These are phyloP conservation scores for Aspergillus viridinutans DNA, from an alignment of 2,329 filamentous ascomycete species.

Conservation along the genomic window DNA sequence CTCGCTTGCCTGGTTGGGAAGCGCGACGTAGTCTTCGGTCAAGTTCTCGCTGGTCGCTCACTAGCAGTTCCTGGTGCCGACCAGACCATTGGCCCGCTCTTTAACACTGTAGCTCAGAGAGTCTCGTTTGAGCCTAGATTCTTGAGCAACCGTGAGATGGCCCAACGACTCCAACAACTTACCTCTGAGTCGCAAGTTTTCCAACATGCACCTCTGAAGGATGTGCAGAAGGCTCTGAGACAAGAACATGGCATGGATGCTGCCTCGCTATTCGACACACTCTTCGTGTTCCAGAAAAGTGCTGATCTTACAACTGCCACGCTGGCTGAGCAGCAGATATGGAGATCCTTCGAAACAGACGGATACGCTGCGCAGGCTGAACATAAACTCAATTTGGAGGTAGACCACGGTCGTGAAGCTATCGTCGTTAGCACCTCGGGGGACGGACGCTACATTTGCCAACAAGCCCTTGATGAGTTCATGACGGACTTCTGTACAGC, in stretches of 20 bases:
- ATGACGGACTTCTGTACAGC: slow-evolving; percentile 15
- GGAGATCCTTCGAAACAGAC: slow-evolving; percentile 19
- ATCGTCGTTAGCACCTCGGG: slow-evolving; percentile 19
- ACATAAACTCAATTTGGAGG: slow-evolving; percentile 28
- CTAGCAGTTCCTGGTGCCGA: slow-evolving; percentile 47
- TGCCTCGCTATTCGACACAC: slow-evolving; percentile 42
- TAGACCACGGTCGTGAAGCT: slow-evolving; percentile 21
- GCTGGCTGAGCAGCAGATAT: slow-evolving; percentile 18
- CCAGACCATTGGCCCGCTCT: slow-evolving; percentile 49
- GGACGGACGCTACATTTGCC: slow-evolving; percentile 19
- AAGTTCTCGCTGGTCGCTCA: slow-evolving; percentile 50
- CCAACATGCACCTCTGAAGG: slow-evolving; percentile 50
- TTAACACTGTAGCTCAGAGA: slow-evolving; percentile 52
- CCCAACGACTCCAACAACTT: slow-evolving; percentile 43
- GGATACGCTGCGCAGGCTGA: slow-evolving; percentile 22
- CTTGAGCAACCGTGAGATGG: slow-evolving; percentile 38
- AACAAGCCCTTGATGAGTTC: slow-evolving; percentile 14
- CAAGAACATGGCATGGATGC: slow-evolving; percentile 28
- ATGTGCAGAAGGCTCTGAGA: slow-evolving; percentile 46
- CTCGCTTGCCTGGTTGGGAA: slow-evolving; percentile 26
- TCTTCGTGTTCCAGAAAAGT: slow-evolving; percentile 51
- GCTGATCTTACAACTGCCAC: slow-evolving; percentile 9
- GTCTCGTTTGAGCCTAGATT: slow-evolving; percentile 30
- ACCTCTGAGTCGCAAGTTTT: slow-evolving; percentile 43
- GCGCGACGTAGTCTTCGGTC: slow-evolving; percentile 42